These are phyloP conservation scores for Edaphochlamys debaryana DNA, from an alignment of 139 green algal species.

Conservation along the genomic window DNA sequence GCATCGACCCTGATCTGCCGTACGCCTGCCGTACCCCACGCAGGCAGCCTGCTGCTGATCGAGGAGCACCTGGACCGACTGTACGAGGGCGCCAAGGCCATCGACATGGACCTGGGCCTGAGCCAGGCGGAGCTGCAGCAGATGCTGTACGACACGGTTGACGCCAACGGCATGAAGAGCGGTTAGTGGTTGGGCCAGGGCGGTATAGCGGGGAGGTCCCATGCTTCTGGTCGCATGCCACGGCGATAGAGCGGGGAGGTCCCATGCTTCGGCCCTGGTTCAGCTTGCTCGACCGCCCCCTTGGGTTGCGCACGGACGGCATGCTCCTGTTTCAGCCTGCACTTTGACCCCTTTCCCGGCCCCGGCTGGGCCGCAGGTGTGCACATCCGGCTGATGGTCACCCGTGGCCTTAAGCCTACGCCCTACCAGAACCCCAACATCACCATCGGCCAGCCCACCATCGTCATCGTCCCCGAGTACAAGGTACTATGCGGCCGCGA, in stretches of 20 bases:
- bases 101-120: slow-evolving; percentile 77
- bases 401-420: slow-evolving; percentile 81
- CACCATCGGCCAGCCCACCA: slow-evolving; percentile 78
- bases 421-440: slow-evolving; percentile 83
- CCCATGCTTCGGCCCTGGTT: too few species aligned
- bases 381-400: slow-evolving; percentile 83
- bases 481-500: slow-evolving; percentile 58
- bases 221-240: too few species aligned
- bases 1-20: too few species aligned
- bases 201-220: too few species aligned
- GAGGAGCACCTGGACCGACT: slow-evolving; percentile 75
- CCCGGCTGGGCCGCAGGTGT: slow-evolving; percentile 45
- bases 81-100: slow-evolving; percentile 72
- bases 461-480: slow-evolving; percentile 80
- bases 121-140: slow-evolving; percentile 54
- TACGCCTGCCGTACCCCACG: too few species aligned
- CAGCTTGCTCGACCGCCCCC: too few species aligned
- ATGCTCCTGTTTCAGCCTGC: too few species aligned
- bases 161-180: slow-evolving; percentile 73
- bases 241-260: too few species aligned
- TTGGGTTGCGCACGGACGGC: too few species aligned
- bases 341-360: neutral
- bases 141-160: slow-evolving; percentile 70
- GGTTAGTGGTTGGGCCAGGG: too few species aligned
- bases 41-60: slow-evolving; percentile 61